Conservation (phyloP, 139 green algal genomes). For the Haematococcus sp. region DNA sequence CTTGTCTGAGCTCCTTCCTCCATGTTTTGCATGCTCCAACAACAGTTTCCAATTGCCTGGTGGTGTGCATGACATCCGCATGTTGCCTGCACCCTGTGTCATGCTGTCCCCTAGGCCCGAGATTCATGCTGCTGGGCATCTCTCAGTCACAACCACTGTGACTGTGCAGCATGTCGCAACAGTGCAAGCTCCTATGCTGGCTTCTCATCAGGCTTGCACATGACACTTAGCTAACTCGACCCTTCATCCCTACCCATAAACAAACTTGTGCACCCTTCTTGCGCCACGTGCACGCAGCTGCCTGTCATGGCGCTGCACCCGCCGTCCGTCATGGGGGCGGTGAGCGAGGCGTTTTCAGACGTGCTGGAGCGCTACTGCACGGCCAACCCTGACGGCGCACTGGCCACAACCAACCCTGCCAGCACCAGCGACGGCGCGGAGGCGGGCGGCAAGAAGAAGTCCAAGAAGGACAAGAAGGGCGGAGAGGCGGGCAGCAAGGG, state of each 20-base stretch:
- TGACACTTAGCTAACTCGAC: too few relatives aligned
- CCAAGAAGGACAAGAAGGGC: slow-evolving; percentile 32
- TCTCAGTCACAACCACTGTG: too few relatives aligned
- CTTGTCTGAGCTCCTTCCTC: slow-evolving; percentile 12
- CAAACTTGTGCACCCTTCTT: too few relatives aligned
- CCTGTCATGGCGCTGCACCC: slow-evolving; percentile 34
- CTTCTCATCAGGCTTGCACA: too few relatives aligned
- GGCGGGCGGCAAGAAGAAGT: slow-evolving; percentile 15
- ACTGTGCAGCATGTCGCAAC: too few relatives aligned
- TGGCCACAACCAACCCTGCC: slow-evolving; percentile 10
- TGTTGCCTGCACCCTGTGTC: too few relatives aligned
- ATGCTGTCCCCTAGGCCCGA: too few relatives aligned
- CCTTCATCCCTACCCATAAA: too few relatives aligned
- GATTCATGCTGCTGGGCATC: too few relatives aligned
- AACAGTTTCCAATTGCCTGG: too few relatives aligned
- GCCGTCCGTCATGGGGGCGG: slow-evolving; percentile 64
- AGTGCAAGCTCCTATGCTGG: too few relatives aligned
- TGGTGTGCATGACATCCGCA: too few relatives aligned
- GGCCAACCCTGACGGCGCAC: slow-evolving; percentile 43
- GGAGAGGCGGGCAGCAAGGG: slow-evolving; percentile 5
- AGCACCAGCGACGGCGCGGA: neutral
- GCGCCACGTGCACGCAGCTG: slow-evolving; percentile 2
- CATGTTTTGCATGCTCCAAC: neutral
- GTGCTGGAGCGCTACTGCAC: slow-evolving; percentile 51
- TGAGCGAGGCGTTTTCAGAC: slow-evolving; percentile 74